These are phyloP conservation scores for Vaccinium corymbosum DNA, from an alignment of 148 eudicot genomes.

Conservation along the genomic window DNA sequence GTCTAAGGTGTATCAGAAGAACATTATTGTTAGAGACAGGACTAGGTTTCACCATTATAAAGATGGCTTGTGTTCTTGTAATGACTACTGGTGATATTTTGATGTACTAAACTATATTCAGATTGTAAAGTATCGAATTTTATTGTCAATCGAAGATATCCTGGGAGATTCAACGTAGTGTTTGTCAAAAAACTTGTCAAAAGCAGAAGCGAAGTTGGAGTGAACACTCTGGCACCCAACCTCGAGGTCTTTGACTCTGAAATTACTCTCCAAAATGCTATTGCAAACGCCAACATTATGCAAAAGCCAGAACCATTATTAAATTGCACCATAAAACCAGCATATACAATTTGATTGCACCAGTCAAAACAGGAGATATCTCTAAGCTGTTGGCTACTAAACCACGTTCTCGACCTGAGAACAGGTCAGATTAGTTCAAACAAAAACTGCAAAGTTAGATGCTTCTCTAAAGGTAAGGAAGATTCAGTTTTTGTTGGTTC, in stretches of 20 bases:
- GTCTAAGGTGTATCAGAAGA: conserved; percentile 32
- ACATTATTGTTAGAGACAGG: conserved; percentile 48
- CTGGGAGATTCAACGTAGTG: background rate
- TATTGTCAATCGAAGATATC: background rate
- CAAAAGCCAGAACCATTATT: background rate
- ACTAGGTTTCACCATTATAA: conserved; percentile 48
- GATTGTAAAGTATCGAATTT: background rate
- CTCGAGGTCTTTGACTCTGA: background rate
- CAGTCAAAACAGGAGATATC: background rate
- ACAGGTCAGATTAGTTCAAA: background rate
- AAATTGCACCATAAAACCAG: background rate
- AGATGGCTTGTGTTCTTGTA: conserved; percentile 52
- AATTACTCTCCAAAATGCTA: background rate
- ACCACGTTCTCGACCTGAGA: background rate
- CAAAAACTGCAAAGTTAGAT: background rate
- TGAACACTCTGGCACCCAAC: background rate
- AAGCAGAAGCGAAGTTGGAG: background rate
- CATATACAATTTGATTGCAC: background rate
- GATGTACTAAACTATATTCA: background rate
- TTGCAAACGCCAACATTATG: background rate
- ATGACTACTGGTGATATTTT: conserved; percentile 45
- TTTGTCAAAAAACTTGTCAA: background rate
- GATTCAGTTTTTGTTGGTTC: background rate
- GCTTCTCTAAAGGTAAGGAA: conserved; percentile 19
- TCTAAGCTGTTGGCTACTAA: conserved; percentile 6